phyloP scores from a whole-genome alignment of 306 rosid species.

The Boehmeria nivea region DNA sequence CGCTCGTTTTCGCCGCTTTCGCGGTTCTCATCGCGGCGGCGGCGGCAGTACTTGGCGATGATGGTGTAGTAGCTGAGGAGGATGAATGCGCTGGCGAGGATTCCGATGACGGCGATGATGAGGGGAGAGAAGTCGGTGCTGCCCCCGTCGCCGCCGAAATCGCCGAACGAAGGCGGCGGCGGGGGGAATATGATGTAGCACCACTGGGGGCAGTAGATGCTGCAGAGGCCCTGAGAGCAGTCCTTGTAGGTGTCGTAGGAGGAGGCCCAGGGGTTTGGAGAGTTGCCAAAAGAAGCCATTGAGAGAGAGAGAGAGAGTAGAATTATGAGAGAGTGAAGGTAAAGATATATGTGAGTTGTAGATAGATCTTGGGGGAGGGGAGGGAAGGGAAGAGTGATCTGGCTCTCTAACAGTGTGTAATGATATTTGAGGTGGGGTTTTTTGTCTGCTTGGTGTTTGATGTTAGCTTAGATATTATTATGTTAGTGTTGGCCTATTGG shows the following conservation, averaged over 20 bases:
- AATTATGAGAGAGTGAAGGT: too few species aligned
- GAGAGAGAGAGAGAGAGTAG: too few species aligned
- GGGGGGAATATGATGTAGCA: conserved; percentile 64
- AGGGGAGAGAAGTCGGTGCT: conserved; percentile 64
- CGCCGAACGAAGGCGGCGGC: conserved; percentile 43
- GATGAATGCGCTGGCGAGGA: conserved; percentile 56
- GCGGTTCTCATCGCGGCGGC: not conserved
- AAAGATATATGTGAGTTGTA: too few species aligned
- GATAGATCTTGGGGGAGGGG: too few species aligned
- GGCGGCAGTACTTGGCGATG: conserved; percentile 51
- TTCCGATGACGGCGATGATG: conserved; percentile 62
- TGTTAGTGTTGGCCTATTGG: not conserved
- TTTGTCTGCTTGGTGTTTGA: too few species aligned
- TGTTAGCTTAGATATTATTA: too few species aligned
- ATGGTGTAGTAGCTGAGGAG: conserved; percentile 55
- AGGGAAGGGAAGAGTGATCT: too few species aligned
- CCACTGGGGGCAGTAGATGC: conserved; percentile 78
- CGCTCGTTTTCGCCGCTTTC: not conserved
- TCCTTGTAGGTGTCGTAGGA: conserved; percentile 36
- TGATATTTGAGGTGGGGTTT: too few species aligned
- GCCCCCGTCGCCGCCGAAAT: not conserved
- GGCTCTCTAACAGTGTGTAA: too few species aligned
- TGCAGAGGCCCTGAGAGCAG: conserved; percentile 65
- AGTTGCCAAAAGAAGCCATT: conserved; percentile 39
- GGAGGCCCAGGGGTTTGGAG: conserved; percentile 46